Evolutionary conservation across 495 filamentous ascomycete species (phyloP), one percentile per base, ranked within the genome.

Genomic region (Podospora comata): DNA sequence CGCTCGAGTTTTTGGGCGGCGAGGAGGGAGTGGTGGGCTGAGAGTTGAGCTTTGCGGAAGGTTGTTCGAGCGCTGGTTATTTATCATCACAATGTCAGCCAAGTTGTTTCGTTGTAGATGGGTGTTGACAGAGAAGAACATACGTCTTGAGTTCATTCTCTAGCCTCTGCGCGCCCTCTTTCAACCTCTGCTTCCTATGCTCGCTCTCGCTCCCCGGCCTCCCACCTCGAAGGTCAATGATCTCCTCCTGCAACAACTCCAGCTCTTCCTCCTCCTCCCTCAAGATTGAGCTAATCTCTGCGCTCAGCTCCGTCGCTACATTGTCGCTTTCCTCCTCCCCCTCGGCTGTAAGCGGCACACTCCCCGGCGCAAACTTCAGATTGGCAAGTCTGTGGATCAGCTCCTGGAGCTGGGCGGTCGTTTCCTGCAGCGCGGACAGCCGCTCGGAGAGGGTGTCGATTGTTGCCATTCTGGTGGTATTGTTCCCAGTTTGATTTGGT

Each of bases 191-290:
- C 68, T 81, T 84, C 68, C 89, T 87, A 66, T 82, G 67, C 78
- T 83, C 69, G 83, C 85, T 71, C 16, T 79, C 77, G 54, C 75
- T 81, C 26, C 83, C 84, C 0, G 80, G 63, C 1, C 76, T 76
- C 32, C 78, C 82, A 28, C 73, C 62, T 27, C 81, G 82, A 62
- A 93, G 75, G 70, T 91, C 92, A 65, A 88, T 86, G 57, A 93
- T 87, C 64, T 97, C 93, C 69, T 92, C 91, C 27, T 84, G 84
- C 65, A 98, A 71, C 15, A 95, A 77, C 75, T 97, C 94, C 60
- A 97, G 84, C 66, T 97, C 92, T 44, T 93, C 88, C 75, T 97
- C 92, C 60, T 92, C 87, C 65, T 95, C 91, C 73, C 92, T 91
- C 60, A 99, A 80, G 64, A 85, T 83, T 70, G 91, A 86, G 72